Conservation (phyloP, 23 red algal species). For the Agarophyton chilense region DNA sequence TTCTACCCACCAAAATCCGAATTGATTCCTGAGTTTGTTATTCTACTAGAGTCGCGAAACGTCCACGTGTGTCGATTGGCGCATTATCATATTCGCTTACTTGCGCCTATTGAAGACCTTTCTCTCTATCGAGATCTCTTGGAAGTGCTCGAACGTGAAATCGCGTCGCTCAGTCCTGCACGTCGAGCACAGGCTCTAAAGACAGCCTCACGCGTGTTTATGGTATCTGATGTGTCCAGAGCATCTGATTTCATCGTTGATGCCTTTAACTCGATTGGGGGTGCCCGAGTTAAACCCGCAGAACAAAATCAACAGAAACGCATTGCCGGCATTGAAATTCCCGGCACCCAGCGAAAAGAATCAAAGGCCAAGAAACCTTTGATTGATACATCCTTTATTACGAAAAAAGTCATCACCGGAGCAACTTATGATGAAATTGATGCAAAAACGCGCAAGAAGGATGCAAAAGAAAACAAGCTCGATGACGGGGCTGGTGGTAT, state of each 20-base stretch:
- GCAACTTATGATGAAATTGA: slow-evolving; percentile 48
- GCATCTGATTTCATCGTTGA: slow-evolving; percentile 68
- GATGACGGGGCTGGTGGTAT: slow-evolving; percentile 83
- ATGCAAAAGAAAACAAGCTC: slow-evolving; percentile 11
- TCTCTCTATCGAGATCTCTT: slow-evolving; percentile 55
- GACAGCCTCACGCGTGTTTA: slow-evolving; percentile 61
- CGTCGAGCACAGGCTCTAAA: slow-evolving; percentile 73
- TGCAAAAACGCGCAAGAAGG: slow-evolving; percentile 8
- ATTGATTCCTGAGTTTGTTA: slow-evolving; percentile 63
- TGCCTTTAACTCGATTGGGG: slow-evolving; percentile 74
- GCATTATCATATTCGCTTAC: slow-evolving; percentile 68
- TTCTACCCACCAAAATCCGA: slow-evolving; percentile 65
- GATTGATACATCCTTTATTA: slow-evolving; percentile 29
- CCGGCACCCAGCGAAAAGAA: slow-evolving; percentile 37
- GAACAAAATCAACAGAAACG: slow-evolving; percentile 25
- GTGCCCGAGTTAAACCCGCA: slow-evolving; percentile 45
- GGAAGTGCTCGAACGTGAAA: slow-evolving; percentile 72
- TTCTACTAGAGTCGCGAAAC: slow-evolving; percentile 51
- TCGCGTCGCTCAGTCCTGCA: slow-evolving; percentile 36
- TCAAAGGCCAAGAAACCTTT: slow-evolving; percentile 20
- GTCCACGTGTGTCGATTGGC: slow-evolving; percentile 72
- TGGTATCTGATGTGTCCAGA: slow-evolving; percentile 29
- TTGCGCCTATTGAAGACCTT: slow-evolving; percentile 49
- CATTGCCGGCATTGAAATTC: slow-evolving; percentile 42
- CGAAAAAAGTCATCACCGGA: slow-evolving; percentile 31